These are phyloP conservation scores for Epichloe sp. DNA, from an alignment of 2,329 filamentous ascomycete genomes.

Conservation along the genomic window DNA sequence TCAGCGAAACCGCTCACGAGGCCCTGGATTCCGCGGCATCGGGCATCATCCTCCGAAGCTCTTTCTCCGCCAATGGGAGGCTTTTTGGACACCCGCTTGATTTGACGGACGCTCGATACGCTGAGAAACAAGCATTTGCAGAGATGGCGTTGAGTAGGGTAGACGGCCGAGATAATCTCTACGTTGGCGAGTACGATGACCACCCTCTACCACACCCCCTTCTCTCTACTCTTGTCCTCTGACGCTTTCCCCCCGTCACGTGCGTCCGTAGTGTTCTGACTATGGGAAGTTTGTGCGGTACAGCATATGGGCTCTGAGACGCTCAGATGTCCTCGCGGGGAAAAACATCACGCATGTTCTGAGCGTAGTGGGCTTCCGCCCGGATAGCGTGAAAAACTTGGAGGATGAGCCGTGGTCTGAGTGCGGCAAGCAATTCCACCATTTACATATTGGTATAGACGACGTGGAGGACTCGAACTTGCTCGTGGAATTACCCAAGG, in stretches of 20 bases:
- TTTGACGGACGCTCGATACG: conserved; percentile 1
- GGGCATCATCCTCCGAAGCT: not conserved
- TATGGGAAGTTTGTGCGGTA: conserved; percentile 3
- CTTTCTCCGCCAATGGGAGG: conserved; percentile 5
- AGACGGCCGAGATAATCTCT: conserved; percentile 28
- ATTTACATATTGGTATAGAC: conserved; percentile 73
- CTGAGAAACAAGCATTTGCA: conserved; percentile 14
- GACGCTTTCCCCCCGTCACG: too few species aligned
- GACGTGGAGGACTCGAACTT: conserved; percentile 86
- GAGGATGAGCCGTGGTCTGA: conserved; percentile 35
- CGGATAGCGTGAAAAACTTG: conserved; percentile 26
- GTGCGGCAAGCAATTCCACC: conserved; percentile 47
- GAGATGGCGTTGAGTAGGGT: conserved; percentile 30
- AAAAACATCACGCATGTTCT: conserved; percentile 79
- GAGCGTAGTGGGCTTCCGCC: conserved; percentile 56
- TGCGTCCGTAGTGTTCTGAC: not conserved
- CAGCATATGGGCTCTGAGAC: conserved; percentile 69
- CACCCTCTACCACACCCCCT: too few species aligned
- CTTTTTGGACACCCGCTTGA: too few species aligned
- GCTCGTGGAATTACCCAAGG: conserved; percentile 63
- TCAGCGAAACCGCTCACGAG: not conserved
- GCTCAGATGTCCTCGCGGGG: conserved; percentile 54
- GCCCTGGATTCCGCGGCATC: not conserved
- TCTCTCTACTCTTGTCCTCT: too few species aligned
- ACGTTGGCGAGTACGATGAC: conserved; percentile 24